A percentile compares a stretch with the other conserved stretches of the same genome.
phyloP scores from a whole-genome alignment of 106 monocot genomes.

The Dendrobium nobile region DNA sequence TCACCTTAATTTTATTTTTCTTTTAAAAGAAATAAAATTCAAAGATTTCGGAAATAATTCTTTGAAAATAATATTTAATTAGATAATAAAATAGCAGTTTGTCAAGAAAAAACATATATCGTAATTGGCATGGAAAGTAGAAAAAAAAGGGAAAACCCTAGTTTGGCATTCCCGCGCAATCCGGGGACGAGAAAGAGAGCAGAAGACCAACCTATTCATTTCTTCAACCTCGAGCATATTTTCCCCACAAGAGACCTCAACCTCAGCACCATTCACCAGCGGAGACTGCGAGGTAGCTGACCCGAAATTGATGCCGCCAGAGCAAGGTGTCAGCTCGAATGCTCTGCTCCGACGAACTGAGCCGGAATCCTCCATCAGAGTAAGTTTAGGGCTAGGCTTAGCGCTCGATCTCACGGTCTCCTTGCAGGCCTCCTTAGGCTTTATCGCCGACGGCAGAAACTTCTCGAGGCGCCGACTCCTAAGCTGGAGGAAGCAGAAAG shows the following conservation, averaged over 20 bases:
- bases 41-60: not conserved
- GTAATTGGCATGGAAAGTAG: not conserved
- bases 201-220: not conserved
- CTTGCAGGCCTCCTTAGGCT: not conserved
- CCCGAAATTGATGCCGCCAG: not conserved
- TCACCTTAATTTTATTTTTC: not conserved
- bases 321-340: not conserved
- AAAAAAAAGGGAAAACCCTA: no score
- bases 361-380: not conserved
- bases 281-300: not conserved
- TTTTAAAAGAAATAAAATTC: not conserved
- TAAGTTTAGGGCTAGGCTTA: conserved; percentile 3
- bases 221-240: conserved; percentile 16
- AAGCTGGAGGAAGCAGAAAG: conserved; percentile 35
- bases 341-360: not conserved
- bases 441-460: conserved; percentile 2
- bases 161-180: not conserved
- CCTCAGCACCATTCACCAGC: conserved; percentile 3
- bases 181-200: not conserved
- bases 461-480: conserved; percentile 57
- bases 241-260: conserved; percentile 23
- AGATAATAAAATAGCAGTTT: not conserved
- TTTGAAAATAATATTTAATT: not conserved
- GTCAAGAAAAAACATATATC: not conserved
- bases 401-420: not conserved